Base-by-base conservation (phyloP, 495 filamentous ascomycete genomes). In the Chaetomium fimeti region DNA sequence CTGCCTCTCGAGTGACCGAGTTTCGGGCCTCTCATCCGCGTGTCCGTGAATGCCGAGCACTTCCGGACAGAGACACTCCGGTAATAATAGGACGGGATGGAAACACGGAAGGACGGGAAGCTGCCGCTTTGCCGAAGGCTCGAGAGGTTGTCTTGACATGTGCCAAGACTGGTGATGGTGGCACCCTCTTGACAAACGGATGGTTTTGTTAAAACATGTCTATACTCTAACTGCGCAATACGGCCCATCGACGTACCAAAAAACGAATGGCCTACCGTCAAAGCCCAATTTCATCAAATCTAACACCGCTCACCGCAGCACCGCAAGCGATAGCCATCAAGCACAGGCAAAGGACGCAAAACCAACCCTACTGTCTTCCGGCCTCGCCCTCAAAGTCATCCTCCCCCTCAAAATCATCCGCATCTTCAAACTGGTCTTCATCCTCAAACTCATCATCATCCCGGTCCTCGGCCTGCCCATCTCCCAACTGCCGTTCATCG, bases 341-440 rank as follows among this genome's bases (percentile, higher is more conserved):
- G 40, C 40, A 43, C n/a, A n/a, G n/a, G n/a, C n/a, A 43, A 15
- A 43, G 13, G 13, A 5, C 40, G 2, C 13, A 16, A 43, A 43
- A 27, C 48, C 48, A 51, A 51, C 22, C 24, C 48, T 51, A 51
- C 24, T 51, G 48, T 38, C n/a, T 27, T 22, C 57, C 48, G 28
- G 43, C 55, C 40, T 55, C 62, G 38, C 62, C 58, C 16, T 36
- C n/a, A n/a, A n/a, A n/a, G n/a, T 25, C 53, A 32, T 5, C 40
- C 2, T 45, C 57, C 16, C 54, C 63, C n/a, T 60, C 54, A 27
- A 66, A 61, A 38, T 68, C 68, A 55, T 62, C 63, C 22, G 60
- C 61, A 15, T 52, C 70, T 25, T 65, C 66, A 47, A 65, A 64
- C 13, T 63, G 62, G 25, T 66, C 65, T 22, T 15, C 25, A 28